Conservation (phyloP, 2,329 filamentous ascomycete genomes). For the Beauveria rudraprayagi region DNA sequence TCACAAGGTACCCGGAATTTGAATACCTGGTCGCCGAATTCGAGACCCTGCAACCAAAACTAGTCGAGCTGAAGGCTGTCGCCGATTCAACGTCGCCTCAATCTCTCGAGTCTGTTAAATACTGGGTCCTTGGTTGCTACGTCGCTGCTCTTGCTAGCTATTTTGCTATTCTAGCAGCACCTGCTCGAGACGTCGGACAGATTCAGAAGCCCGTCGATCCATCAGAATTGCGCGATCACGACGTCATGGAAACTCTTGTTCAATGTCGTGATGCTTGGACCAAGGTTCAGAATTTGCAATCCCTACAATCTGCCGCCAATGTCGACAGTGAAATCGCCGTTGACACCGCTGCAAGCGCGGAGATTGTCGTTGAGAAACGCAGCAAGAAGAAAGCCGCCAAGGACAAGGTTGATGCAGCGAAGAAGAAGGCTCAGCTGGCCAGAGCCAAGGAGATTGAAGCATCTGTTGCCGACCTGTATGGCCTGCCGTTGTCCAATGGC, state of each 20-base stretch:
- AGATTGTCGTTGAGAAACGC: conserved; percentile 12
- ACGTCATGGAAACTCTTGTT: conserved; percentile 79
- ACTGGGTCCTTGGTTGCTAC: conserved; percentile 77
- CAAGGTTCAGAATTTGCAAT: conserved; percentile 57
- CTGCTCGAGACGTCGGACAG: conserved; percentile 51
- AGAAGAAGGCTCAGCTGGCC: conserved; percentile 35
- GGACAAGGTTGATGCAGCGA: conserved; percentile 27
- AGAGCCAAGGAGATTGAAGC: conserved; percentile 59
- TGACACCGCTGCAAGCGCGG: conserved; percentile 14
- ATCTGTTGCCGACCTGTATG: conserved; percentile 60
- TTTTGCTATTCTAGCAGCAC: conserved; percentile 84
- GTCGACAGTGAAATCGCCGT: conserved; percentile 27
- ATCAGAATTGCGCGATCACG: conserved; percentile 76
- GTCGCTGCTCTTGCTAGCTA: conserved; percentile 85
- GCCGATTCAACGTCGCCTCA: conserved; percentile 44
- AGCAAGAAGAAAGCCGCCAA: conserved; percentile 28
- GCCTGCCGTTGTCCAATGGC: conserved; percentile 45
- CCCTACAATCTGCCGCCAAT: conserved; percentile 31
- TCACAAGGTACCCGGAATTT: conserved; percentile 84
- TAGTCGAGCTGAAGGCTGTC: conserved; percentile 50
- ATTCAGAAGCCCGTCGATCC: conserved; percentile 58
- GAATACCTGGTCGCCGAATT: conserved; percentile 79
- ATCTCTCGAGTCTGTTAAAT: conserved; percentile 60
- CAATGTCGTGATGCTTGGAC: conserved; percentile 76
- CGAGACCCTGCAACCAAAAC: conserved; percentile 57